These are phyloP conservation scores for Nemania sp. DNA, from an alignment of 2,329 filamentous ascomycete genomes.

Conservation along the genomic window DNA sequence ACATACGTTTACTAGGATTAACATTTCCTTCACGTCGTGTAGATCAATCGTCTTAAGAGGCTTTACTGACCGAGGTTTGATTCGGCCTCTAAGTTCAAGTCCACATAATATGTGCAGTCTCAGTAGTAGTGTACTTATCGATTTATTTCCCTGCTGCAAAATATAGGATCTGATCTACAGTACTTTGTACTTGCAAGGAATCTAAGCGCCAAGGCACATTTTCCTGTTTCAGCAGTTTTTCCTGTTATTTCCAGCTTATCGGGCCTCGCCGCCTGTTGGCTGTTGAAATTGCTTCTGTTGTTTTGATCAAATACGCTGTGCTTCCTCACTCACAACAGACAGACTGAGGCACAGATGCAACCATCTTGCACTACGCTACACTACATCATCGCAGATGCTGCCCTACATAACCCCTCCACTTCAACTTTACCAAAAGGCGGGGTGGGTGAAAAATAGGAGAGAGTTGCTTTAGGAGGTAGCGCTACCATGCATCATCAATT, in stretches of 20 bases:
- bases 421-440: background rate
- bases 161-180: too few species aligned
- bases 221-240: conserved; percentile 20
- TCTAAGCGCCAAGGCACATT: conserved; percentile 20
- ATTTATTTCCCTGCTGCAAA: conserved; percentile 8
- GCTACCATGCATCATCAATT: conserved; percentile 17
- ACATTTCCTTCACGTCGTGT: background rate
- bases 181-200: too few species aligned
- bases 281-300: conserved; percentile 1
- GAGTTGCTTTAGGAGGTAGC: conserved; percentile 12
- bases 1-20: background rate
- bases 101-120: too few species aligned
- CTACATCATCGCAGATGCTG: too few species aligned
- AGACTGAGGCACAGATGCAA: conserved; percentile 2
- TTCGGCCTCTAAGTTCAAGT: too few species aligned
- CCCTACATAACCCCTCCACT: background rate
- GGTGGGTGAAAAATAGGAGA: conserved; percentile 1
- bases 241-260: background rate
- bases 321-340: conserved; percentile 1
- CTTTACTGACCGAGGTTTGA: too few species aligned
- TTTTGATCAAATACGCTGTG: background rate
- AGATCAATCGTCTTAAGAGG: too few species aligned
- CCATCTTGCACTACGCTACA: background rate
- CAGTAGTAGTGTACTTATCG: too few species aligned
- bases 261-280: conserved; percentile 5